phyloP scores from a whole-genome alignment of 768 basidiomycete species.

The Trametes cinnabarina region DNA sequence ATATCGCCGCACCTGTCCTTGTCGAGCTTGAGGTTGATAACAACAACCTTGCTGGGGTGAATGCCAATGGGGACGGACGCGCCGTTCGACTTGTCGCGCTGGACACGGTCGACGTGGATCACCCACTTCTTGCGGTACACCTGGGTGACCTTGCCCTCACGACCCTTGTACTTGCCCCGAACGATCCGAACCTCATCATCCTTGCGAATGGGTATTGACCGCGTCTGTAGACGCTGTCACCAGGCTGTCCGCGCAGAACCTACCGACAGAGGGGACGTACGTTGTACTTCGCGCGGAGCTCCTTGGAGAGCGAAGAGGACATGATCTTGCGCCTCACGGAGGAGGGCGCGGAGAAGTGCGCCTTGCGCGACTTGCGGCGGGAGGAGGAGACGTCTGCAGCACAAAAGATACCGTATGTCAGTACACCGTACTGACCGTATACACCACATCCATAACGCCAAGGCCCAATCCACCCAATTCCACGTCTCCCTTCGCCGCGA shows the following conservation, averaged over 20 bases:
- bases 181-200: slow-evolving; percentile 98
- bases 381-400: slow-evolving; percentile 80
- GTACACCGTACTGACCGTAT: slow-evolving; percentile 11
- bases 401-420: slow-evolving; percentile 26
- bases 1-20: slow-evolving; percentile 63
- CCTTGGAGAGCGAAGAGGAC: slow-evolving; percentile 94
- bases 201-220: slow-evolving; percentile 93
- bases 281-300: slow-evolving; percentile 88
- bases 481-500: slow-evolving; percentile 25
- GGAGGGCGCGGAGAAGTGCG: slow-evolving; percentile 94
- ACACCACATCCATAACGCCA: slow-evolving; percentile 41
- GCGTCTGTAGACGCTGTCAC: slow-evolving; percentile 49
- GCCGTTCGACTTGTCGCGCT: slow-evolving; percentile 96
- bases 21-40: slow-evolving; percentile 89
- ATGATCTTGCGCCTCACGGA: slow-evolving; percentile 96
- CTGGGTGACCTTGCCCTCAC: slow-evolving; percentile 97
- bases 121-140: slow-evolving; percentile 99
- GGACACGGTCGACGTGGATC: slow-evolving; percentile 96
- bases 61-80: slow-evolving; percentile 91
- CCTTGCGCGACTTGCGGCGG: slow-evolving; percentile 97
- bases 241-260: not conserved
- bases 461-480: slow-evolving; percentile 54
- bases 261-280: slow-evolving; percentile 45
- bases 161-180: slow-evolving; percentile 96
- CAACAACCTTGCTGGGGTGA: slow-evolving; percentile 95